Evolutionary conservation across 2,329 filamentous ascomycete genomes (phyloP), one percentile per base, ranked within the genome.

Genomic region (Lizonia empirigonia): DNA sequence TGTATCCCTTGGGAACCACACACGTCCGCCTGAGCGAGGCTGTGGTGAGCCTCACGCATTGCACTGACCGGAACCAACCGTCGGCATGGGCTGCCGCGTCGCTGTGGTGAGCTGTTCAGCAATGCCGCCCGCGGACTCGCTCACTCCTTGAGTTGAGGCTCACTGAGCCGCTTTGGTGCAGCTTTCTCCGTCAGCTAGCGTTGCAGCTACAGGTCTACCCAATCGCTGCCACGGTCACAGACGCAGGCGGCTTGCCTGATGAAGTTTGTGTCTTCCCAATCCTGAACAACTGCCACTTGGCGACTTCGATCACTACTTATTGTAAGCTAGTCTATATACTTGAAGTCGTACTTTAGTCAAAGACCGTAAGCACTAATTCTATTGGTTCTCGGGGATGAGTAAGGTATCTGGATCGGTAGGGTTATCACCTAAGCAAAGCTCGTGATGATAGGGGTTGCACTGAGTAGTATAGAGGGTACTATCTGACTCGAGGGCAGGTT

Each of bases 141-240:
- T 35, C 32, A n/a, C 19, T 7, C 32, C 38, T 15, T 18, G 38
- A 32, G 26, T 33, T 38, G 42, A 47, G 49, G 37, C 42, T 52
- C 18, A 41, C 37, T 39, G 49, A 52, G 49, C 42, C 44, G 49
- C 49, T 37, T 52, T 42, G 42, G 42, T 52, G 36, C 36, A 52
- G 37, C 32, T 46, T 32, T 38, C 20, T 38, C 42, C 49, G 42
- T 42, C 38, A 4, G n/a, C 27, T 52, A 52, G 42, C 33, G 32
- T 20, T 41, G 22, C 27, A 15, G 42, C n/a, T 38, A 33, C 37
- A 45, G 33, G 15, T 13, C 5, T 18, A 12, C 16, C 42, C 33
- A 47, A 47, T 42, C 26, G 22, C 18, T 36, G 15, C 9, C 19
- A 29, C 42, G 44, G 27, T 29, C 16, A 16, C 20, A 40, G 15